Conservation (phyloP, 768 basidiomycete genomes). For the Atractiella rhizophila region DNA sequence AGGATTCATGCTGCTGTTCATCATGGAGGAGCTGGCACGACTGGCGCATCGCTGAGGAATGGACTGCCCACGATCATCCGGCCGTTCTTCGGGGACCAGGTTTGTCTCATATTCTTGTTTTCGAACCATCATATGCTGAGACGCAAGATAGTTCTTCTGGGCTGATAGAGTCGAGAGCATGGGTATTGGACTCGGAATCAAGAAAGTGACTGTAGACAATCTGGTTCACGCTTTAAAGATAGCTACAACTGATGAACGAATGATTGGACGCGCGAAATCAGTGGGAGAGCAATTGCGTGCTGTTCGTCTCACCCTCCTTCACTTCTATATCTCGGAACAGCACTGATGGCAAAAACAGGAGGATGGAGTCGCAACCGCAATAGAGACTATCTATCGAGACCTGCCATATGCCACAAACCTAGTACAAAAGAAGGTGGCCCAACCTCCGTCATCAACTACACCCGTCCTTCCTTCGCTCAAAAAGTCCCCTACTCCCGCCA, state of each 20-base stretch:
- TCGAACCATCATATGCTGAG: not conserved
- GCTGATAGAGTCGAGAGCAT: slow-evolving; percentile 91
- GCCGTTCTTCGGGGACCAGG: slow-evolving; percentile 71
- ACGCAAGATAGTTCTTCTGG: slow-evolving; percentile 73
- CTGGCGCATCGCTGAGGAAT: slow-evolving; percentile 27
- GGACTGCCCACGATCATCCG: slow-evolving; percentile 86
- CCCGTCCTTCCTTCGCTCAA: too few species aligned
- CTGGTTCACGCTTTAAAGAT: slow-evolving; percentile 49
- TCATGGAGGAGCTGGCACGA: slow-evolving; percentile 15
- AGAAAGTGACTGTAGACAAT: slow-evolving; percentile 55
- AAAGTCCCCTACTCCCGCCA: too few species aligned
- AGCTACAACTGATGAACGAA: slow-evolving; percentile 69
- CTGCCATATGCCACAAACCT: slow-evolving; percentile 76
- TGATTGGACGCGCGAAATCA: slow-evolving; percentile 57
- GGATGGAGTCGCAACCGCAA: slow-evolving; percentile 74
- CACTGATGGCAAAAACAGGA: too few species aligned
- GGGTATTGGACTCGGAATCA: slow-evolving; percentile 64
- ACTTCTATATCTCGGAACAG: not conserved
- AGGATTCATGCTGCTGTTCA: slow-evolving; percentile 25
- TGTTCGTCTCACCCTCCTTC: slow-evolving; percentile 26
- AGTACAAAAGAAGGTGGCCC: slow-evolving; percentile 32
- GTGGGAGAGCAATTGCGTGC: slow-evolving; percentile 68
- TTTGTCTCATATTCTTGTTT: not conserved
- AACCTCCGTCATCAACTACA: too few species aligned
- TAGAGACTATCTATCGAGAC: slow-evolving; percentile 88